These are phyloP conservation scores for Acanthamoeba castellanii DNA, from an alignment of 208 protist genomes.

Conservation along the genomic window DNA sequence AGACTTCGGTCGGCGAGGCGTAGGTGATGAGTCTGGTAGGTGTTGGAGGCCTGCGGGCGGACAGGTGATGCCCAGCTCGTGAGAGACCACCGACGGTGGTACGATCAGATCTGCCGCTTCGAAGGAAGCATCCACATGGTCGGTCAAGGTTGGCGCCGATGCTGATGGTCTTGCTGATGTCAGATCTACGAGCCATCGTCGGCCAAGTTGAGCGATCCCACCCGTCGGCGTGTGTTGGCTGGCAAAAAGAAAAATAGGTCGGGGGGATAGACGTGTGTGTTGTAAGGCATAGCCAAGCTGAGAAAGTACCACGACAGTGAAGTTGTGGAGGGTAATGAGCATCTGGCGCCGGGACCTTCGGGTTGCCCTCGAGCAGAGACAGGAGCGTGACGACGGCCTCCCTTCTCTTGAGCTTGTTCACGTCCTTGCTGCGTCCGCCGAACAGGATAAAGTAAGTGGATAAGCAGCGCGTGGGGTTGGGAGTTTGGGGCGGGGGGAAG, in stretches of 20 bases:
- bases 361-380: constrained; percentile 14
- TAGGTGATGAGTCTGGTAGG: neutral
- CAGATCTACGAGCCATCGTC: neutral
- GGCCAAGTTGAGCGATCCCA: neutral
- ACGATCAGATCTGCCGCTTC: neutral
- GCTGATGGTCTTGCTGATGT: neutral
- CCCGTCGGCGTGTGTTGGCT: neutral
- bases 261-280: no score
- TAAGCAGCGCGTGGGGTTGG: no score
- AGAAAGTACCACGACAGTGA: neutral
- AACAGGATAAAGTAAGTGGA: no score
- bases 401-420: constrained; percentile 37
- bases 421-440: neutral
- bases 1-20: neutral
- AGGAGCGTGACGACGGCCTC: constrained; percentile 47
- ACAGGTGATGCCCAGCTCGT: neutral
- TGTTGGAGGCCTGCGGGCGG: neutral
- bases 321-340: constrained; percentile 62
- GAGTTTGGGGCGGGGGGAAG: no score
- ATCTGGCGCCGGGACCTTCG: constrained; percentile 50
- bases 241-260: no score
- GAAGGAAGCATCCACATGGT: no score
- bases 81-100: neutral
- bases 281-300: no score
- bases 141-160: constrained; percentile 15